Base-by-base conservation (phyloP, 495 filamentous ascomycete species). In the Tuber magnatum region DNA sequence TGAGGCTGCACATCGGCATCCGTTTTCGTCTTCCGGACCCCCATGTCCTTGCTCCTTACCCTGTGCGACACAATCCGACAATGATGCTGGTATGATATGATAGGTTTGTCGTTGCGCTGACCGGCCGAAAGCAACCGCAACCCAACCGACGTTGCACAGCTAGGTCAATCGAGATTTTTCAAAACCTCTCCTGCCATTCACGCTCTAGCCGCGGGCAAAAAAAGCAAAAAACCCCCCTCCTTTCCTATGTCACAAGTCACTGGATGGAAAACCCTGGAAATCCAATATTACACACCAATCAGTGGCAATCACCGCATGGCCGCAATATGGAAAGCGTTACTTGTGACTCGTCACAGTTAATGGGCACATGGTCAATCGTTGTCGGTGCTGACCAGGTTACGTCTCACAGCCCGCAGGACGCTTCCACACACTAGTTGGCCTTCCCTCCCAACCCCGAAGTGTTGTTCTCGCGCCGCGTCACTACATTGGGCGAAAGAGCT, bases 71-170 rank as follows among this genome's bases (percentile, higher is more conserved):
- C 56, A 65, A 65, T 18, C 56, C 32, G 12, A 18, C 28, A 16
- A 43, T 12, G 10, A 12, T 43, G 14, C 42, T 12, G 42, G 42
- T 43, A 43, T 12, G n/a, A n/a, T n/a, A n/a, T n/a, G n/a, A n/a
- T n/a, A n/a, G n/a, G n/a, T 42, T 8, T 42, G 28, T 35, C 28
- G 32, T 18, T 35, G 14, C 28, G 56, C 56, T 65, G 28, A 35
- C 56, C 56, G 28, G 56, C n/a, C 9, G 12, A 16, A 61, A 16
- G n/a, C 51, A 61, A 28, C 51, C n/a, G 24, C 51, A 61, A 61
- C n/a, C 51, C 51, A 61, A 61, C 56, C 56, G 56, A 65, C 56
- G 56, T 65, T 32, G 56, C 56, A 65, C 56, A 35, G 14, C 56
- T 32, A 28, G 56, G 14, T 65, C 56, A 65, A 65, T 65, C 56